phyloP scores from a whole-genome alignment of 257 asterid genomes.

The Cynanchum wilfordii region DNA sequence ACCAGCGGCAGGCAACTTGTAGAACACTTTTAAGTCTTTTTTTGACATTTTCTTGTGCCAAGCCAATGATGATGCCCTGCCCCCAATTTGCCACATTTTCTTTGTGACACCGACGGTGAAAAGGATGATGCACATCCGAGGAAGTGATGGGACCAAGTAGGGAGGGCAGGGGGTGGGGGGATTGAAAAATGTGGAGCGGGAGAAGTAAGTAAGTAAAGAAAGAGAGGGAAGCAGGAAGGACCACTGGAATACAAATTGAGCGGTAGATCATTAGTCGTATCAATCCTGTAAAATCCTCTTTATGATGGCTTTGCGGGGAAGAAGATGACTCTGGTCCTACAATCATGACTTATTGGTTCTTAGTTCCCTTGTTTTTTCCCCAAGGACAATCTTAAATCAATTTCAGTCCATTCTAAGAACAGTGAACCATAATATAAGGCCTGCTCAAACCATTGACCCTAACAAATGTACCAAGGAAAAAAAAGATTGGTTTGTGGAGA shows the following conservation, averaged over 20 bases:
- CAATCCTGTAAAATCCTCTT: slow-evolving; percentile 29
- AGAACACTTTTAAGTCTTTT: background rate
- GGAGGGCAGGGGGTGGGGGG: background rate
- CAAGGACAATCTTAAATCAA: slow-evolving; percentile 23
- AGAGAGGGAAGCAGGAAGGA: slow-evolving; percentile 11
- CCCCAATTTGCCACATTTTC: slow-evolving; percentile 11
- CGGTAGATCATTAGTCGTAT: slow-evolving; percentile 35
- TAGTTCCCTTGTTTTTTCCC: slow-evolving; percentile 36
- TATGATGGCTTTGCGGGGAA: slow-evolving; percentile 25
- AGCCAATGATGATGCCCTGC: background rate
- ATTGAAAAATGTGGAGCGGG: slow-evolving; percentile 1
- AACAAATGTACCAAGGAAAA: slow-evolving; percentile 12
- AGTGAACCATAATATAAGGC: slow-evolving; percentile 6
- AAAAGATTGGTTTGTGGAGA: slow-evolving; percentile 1
- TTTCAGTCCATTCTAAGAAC: slow-evolving; percentile 15
- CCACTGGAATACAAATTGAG: slow-evolving; percentile 19
- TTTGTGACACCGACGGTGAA: slow-evolving; percentile 13
- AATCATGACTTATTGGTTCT: slow-evolving; percentile 25
- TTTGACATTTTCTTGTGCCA: background rate
- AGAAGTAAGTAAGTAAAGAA: background rate
- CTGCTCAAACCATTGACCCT: slow-evolving; percentile 24
- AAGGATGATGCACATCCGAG: background rate
- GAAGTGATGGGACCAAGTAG: slow-evolving; percentile 13
- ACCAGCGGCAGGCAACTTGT: background rate
- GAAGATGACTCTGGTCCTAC: slow-evolving; percentile 32